Conservation (phyloP, 345 rosid genomes). For the Gossypium longicalyx region DNA sequence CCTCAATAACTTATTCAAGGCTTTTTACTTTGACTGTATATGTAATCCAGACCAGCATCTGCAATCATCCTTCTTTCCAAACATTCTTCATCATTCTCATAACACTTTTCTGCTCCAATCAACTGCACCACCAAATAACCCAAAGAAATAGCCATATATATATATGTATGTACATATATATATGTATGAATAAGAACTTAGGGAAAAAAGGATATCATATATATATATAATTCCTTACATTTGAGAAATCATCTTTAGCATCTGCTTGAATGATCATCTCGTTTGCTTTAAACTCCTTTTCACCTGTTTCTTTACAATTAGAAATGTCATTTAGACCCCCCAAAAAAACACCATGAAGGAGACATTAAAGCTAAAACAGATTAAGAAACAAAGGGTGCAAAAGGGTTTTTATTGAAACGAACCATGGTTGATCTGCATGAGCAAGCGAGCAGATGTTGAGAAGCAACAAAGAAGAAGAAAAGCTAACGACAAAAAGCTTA, state of each 20-base stretch:
- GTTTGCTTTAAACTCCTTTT: conserved; percentile 10
- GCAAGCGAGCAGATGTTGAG: conserved; percentile 30
- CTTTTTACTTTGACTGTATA: conserved; percentile 66
- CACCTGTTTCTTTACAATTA: conserved; percentile 6
- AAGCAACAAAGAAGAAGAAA: conserved; percentile 15
- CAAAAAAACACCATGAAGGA: neutral
- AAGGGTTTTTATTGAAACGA: neutral
- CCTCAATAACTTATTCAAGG: conserved; percentile 10
- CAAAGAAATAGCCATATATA: neutral
- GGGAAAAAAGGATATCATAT: neutral
- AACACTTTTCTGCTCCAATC: conserved; percentile 54
- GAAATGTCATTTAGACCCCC: neutral
- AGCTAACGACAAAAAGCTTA: conserved; percentile 13
- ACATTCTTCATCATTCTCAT: conserved; percentile 54
- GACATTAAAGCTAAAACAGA: neutral
- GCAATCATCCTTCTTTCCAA: conserved; percentile 56
- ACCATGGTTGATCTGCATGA: conserved; percentile 26
- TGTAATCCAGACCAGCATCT: conserved; percentile 80
- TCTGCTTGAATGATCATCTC: conserved; percentile 4
- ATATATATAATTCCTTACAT: conserved; percentile 14
- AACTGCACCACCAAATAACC: conserved; percentile 26
- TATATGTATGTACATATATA: too few relatives aligned
- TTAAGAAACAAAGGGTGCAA: neutral
- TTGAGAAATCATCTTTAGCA: conserved; percentile 21
- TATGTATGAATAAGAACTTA: too few relatives aligned